These are phyloP conservation scores for Scopulariopsis brevicaulis DNA, from an alignment of 2,329 filamentous ascomycete genomes.

Conservation along the genomic window DNA sequence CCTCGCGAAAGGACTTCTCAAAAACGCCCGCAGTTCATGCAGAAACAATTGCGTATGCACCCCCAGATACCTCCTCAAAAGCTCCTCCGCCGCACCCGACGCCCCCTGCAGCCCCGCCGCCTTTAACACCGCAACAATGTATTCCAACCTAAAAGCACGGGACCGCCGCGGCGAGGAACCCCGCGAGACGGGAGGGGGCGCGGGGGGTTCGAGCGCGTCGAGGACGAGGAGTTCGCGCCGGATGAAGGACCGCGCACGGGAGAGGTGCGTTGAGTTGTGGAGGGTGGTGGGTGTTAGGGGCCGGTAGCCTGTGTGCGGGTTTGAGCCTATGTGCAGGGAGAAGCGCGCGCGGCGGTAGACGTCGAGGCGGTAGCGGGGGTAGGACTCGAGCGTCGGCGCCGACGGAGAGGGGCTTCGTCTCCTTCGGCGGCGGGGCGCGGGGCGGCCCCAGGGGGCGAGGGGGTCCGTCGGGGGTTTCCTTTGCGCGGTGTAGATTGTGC, in stretches of 20 bases:
- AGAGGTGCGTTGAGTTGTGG: constrained; percentile 54
- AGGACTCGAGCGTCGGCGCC: not conserved
- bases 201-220: constrained; percentile 1
- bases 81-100: constrained; percentile 65
- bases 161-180: not conserved
- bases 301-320: not conserved
- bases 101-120: constrained; percentile 73
- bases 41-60: constrained; percentile 65
- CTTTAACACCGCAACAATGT: constrained; percentile 73
- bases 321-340: constrained; percentile 71
- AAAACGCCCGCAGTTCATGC: constrained; percentile 74
- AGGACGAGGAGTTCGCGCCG: constrained; percentile 79
- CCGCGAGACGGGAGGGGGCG: not conserved
- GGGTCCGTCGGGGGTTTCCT: not conserved
- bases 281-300: constrained; percentile 14
- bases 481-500: not conserved
- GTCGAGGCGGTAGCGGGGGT: constrained; percentile 39
- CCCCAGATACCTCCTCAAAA: constrained; percentile 70
- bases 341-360: constrained; percentile 65
- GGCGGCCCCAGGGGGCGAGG: not conserved
- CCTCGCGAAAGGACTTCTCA: constrained; percentile 66
- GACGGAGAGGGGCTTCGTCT: not conserved
- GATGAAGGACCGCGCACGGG: constrained; percentile 70
- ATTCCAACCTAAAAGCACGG: constrained; percentile 64
- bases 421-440: not conserved